Conservation (phyloP, 768 basidiomycete genomes). For the Peribolospora baueri region DNA sequence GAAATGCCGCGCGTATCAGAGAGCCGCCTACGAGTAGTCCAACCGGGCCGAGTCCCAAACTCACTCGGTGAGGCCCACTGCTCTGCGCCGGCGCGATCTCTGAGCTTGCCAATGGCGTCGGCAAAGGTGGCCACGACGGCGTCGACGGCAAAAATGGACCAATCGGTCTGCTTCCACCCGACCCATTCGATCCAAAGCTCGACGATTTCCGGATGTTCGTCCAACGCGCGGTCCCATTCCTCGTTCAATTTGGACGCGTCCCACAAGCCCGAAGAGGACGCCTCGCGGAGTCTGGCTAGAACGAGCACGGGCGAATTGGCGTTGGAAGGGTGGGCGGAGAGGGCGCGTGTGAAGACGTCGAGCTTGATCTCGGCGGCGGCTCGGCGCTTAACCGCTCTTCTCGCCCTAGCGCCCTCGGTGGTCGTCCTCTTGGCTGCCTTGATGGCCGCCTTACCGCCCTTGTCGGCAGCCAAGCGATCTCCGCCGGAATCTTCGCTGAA, state of each 20-base stretch:
- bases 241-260: conserved; percentile 14
- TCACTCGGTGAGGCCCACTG: conserved; percentile 2
- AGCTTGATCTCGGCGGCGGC: conserved; percentile 18
- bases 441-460: conserved; percentile 3
- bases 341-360: conserved; percentile 18
- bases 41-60: not conserved
- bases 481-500: not conserved
- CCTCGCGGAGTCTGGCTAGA: conserved; percentile 17
- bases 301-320: conserved; percentile 12
- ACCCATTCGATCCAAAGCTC: conserved; percentile 19
- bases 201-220: conserved; percentile 13
- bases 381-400: conserved; percentile 3
- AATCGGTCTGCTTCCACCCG: conserved; percentile 14
- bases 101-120: conserved; percentile 14
- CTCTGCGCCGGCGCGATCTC: conserved; percentile 1
- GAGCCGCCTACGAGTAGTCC: conserved; percentile 1
- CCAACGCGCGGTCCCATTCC: conserved; percentile 18
- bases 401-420: not conserved
- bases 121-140: conserved; percentile 18
- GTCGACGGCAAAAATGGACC: conserved; percentile 14
- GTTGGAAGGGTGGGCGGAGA: conserved; percentile 13
- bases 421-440: not conserved
- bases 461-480: conserved; percentile 7
- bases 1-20: not conserved
- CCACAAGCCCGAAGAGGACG: conserved; percentile 15